Evolutionary conservation across 371 early-diverging fungal genomes (phyloP).

Genomic region (Mucor velutinosus): DNA sequence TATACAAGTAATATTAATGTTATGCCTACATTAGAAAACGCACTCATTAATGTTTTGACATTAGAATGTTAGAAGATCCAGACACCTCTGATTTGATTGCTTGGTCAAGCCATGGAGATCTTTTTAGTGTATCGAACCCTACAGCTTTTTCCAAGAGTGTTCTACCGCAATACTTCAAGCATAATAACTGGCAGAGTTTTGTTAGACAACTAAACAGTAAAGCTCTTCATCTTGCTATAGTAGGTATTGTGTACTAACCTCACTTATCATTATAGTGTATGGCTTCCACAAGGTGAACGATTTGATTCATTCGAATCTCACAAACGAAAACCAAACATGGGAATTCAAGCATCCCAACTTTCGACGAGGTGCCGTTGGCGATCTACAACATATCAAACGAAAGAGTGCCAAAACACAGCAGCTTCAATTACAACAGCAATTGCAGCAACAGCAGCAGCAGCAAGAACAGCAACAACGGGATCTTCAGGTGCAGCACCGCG

Average conservation of each 20-base stretch:
- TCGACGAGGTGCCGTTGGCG: constrained; percentile 56
- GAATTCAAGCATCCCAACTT: constrained; percentile 73
- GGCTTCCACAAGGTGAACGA: constrained; percentile 67
- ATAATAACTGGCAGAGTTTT: constrained; percentile 86
- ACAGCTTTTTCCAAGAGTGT: constrained; percentile 57
- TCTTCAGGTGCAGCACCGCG: not conserved
- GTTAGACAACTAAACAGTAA: constrained; percentile 83
- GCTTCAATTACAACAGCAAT: constrained; percentile 9
- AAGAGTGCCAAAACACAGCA: constrained; percentile 55
- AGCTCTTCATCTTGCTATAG: not conserved
- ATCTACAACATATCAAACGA: constrained; percentile 65
- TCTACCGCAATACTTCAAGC: constrained; percentile 83
- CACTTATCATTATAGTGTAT: constrained; percentile 42
- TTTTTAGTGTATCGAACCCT: constrained; percentile 66
- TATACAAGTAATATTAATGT: constrained; percentile 52
- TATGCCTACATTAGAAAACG: not conserved
- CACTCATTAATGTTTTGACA: not conserved
- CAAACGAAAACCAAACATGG: constrained; percentile 68
- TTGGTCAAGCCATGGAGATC: constrained; percentile 65
- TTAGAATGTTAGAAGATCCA: constrained; percentile 64
- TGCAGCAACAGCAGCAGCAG: constrained; percentile 10
- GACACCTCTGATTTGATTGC: constrained; percentile 57
- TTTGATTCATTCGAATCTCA: constrained; percentile 60
- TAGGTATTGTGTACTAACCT: not conserved
- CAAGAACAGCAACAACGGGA: constrained; percentile 1